Conservation (phyloP, 2,329 filamentous ascomycete species). For the Dryadomyces sulphureus region DNA sequence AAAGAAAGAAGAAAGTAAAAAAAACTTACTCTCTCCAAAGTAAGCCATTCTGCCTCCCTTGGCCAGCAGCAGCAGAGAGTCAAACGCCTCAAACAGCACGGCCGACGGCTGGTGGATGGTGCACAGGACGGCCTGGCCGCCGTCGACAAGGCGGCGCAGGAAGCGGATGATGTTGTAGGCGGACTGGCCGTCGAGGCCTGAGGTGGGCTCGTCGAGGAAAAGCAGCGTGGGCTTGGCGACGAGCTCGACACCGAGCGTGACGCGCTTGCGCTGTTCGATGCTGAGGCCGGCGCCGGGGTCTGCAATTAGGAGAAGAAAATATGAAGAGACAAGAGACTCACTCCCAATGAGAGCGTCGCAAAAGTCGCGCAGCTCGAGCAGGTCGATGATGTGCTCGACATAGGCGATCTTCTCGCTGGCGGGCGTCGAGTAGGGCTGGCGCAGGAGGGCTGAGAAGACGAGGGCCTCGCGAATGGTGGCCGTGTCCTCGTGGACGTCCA, state of each 20-base stretch:
- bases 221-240: conserved; percentile 45
- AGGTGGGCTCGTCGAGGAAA: conserved; percentile 49
- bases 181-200: conserved; percentile 52
- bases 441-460: conserved; percentile 57
- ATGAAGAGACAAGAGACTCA: too few relatives aligned
- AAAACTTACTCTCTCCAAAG: conserved; percentile 32
- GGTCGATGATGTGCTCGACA: conserved; percentile 63
- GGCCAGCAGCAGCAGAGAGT: conserved; percentile 47
- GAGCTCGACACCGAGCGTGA: conserved; percentile 47
- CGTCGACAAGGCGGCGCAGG: conserved; percentile 48
- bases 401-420: conserved; percentile 59
- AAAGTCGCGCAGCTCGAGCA: conserved; percentile 33
- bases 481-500: conserved; percentile 61
- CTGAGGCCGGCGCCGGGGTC: conserved; percentile 25
- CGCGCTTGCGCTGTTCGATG: conserved; percentile 36
- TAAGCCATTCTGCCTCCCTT: conserved; percentile 51
- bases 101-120: conserved; percentile 60
- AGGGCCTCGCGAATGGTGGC: conserved; percentile 65
- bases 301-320: not conserved
- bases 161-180: conserved; percentile 53
- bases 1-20: too few relatives aligned
- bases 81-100: conserved; percentile 51
- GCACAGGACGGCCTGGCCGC: conserved; percentile 52
- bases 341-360: conserved; percentile 28
- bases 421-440: conserved; percentile 51